These are phyloP conservation scores for Buddleja alternifolia DNA, from an alignment of 257 asterid genomes.

Conservation along the genomic window DNA sequence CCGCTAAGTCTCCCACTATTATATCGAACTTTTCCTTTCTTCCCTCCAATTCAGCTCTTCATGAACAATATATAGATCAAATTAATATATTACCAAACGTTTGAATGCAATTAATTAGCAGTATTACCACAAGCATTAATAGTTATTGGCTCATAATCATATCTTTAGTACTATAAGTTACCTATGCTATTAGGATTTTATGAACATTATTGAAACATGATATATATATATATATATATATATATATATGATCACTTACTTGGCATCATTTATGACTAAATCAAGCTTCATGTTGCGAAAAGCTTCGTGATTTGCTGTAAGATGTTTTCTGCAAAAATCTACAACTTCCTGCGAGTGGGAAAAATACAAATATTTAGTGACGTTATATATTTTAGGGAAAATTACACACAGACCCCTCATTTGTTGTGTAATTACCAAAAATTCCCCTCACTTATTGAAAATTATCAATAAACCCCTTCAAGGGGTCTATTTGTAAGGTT, in stretches of 20 bases:
- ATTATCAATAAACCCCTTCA: too few species aligned
- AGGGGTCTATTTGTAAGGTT: too few species aligned
- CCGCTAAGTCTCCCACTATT: constrained; percentile 93
- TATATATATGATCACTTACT: constrained; percentile 50
- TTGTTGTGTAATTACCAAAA: too few species aligned
- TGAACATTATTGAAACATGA: neutral
- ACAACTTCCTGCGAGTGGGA: constrained; percentile 78
- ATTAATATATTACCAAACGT: neutral
- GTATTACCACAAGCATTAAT: too few species aligned
- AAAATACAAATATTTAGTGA: neutral
- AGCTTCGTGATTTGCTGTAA: constrained; percentile 84
- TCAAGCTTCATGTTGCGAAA: constrained; percentile 74
- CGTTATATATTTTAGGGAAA: too few species aligned
- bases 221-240: too few species aligned
- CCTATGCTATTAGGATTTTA: too few species aligned
- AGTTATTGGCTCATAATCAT: too few species aligned
- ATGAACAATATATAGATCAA: constrained; percentile 2
- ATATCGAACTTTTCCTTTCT: constrained; percentile 81
- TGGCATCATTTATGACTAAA: constrained; percentile 87
- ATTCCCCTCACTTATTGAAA: too few species aligned
- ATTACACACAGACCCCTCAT: too few species aligned
- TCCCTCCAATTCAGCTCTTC: constrained; percentile 74
- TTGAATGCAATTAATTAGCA: neutral
- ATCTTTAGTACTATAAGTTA: too few species aligned
- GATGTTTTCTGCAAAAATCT: constrained; percentile 80